Evolutionary conservation across 164 flowering plant genomes (phyloP), one percentile per base, ranked within the genome.

Genomic region (Cinnamomum chago): DNA sequence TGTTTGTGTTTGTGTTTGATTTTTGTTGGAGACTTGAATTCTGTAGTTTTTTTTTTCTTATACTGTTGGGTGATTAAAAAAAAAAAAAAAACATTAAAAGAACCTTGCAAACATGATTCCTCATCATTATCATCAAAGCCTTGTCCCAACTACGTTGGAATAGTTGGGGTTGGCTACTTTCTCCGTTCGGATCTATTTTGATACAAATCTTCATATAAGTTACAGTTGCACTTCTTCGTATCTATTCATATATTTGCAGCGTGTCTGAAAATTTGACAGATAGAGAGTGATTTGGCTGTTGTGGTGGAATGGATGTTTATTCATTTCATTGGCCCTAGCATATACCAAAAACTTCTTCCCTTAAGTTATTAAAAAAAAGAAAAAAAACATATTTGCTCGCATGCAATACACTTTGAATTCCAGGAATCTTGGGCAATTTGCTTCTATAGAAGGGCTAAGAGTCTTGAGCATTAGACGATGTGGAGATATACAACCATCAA

Each of bases 1-100:
- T 24, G 25, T 24, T 24, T 24, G 88, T 9, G 10, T 40, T 40
- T 40, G 47, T 35, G 47, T 79, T 52, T 55, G 67, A 28, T 27
- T 22, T 3, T 27, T 51, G 40, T 5, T 65, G 24, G n/a, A 28
- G 20, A 60, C 15, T 9, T 20, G 28, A 7, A 22, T 5, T 10
- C 10, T 15, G 9, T 18, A 35, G 10, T 68, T 64, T 12, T 1
- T 47, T 51, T 27, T 23, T 3, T 14, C 67, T 22, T 14, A 20
- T 67, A 24, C 25, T 14, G 3, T 17, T 62, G 62, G 24, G 10
- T 40, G 47, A 14, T 18, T 24, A 24, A 27, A 11, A 24, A n/a
- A n/a, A n/a, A n/a, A n/a, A n/a, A n/a, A n/a, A n/a, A n/a, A n/a
- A n/a, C n/a, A 14, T 18, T 24, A 24, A 27, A 11, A 24, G 11